Evolutionary conservation across 306 rosid species (phyloP), one percentile per base, ranked within the genome.

Genomic region (Ormosia emarginata): DNA sequence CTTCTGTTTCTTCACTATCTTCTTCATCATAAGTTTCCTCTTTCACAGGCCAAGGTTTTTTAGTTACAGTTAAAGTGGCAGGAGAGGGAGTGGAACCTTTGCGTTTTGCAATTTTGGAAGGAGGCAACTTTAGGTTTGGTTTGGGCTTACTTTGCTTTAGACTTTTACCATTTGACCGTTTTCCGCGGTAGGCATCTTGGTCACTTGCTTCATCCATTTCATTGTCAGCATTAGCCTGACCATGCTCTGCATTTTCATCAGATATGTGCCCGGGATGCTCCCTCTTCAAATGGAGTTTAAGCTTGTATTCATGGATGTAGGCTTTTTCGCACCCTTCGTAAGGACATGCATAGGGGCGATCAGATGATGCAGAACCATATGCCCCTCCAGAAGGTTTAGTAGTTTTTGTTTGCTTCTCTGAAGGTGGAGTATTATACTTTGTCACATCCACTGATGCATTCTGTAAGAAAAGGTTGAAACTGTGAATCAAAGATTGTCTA

Each of bases 321-420:
- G 98, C 97, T 74, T 95, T 95, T 68, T 90, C 97, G 57, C 99
- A 93, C 70, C 97, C 99, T 64, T 92, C 98, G 33, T 95, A 95
- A 17, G 98, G 97, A 75, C 99, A 95, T 17, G 94, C 94, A 46
- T 88, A 91, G 13, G 99, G 98, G 43, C 97, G 97, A 77, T 95
- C 99, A 6, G 98, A 93, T 4, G 98, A 92, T 61, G 96, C 97
- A 10, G 97, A 92, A 71, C 90, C 93, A 68, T 90, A 89, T 37
- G 75, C 85, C 24, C 84, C 94, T 13, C 93, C 87, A 71, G 94
- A 65, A 77, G 96, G 81, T 83, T 90, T 92, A 43, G 91, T 43
- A 46, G 88, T n/a, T 85, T 84, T 95, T 30, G 84, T 81, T 84
- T 83, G 97, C 84, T 90, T 93, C 79, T 90, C 99, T 3, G 91